Evolutionary conservation across 148 eudicot species (phyloP).

Genomic region (Chenopodium suecicum): DNA sequence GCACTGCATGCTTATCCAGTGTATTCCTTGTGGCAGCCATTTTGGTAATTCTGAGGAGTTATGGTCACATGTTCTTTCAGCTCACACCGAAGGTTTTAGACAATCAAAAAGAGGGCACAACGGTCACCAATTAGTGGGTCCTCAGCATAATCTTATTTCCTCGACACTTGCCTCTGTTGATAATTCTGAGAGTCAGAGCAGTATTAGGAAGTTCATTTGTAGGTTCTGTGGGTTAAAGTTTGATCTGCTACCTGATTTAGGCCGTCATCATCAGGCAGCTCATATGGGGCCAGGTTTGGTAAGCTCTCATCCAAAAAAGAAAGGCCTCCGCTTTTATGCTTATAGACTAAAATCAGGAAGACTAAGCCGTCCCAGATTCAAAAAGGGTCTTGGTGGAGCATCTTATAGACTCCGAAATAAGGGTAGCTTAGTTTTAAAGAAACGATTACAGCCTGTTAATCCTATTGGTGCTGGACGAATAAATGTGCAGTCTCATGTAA

Average conservation of each 20-base stretch:
- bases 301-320: slow-evolving; percentile 49
- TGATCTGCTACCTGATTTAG: slow-evolving; percentile 94
- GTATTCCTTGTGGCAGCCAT: slow-evolving; percentile 82
- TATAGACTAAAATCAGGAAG: slow-evolving; percentile 84
- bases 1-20: slow-evolving; percentile 91
- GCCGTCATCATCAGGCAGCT: slow-evolving; percentile 99
- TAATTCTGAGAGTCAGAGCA: slow-evolving; percentile 42
- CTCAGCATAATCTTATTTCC: slow-evolving; percentile 32
- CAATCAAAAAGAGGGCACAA: slow-evolving; percentile 37
- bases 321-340: slow-evolving; percentile 71
- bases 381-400: slow-evolving; percentile 59
- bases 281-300: slow-evolving; percentile 65
- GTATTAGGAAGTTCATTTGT: slow-evolving; percentile 61
- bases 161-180: slow-evolving; percentile 32
- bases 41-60: slow-evolving; percentile 82
- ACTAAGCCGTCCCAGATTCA: slow-evolving; percentile 72
- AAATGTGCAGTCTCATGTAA: slow-evolving; percentile 38
- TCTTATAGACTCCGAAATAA: slow-evolving; percentile 71
- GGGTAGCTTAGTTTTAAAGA: slow-evolving; percentile 60
- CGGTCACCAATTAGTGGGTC: slow-evolving; percentile 18
- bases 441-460: slow-evolving; percentile 56
- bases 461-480: slow-evolving; percentile 37
- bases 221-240: slow-evolving; percentile 88
- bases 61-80: slow-evolving; percentile 85
- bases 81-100: slow-evolving; percentile 64